Base-by-base conservation (phyloP, 441 rosid genomes). In the Gossypium gossypioides region DNA sequence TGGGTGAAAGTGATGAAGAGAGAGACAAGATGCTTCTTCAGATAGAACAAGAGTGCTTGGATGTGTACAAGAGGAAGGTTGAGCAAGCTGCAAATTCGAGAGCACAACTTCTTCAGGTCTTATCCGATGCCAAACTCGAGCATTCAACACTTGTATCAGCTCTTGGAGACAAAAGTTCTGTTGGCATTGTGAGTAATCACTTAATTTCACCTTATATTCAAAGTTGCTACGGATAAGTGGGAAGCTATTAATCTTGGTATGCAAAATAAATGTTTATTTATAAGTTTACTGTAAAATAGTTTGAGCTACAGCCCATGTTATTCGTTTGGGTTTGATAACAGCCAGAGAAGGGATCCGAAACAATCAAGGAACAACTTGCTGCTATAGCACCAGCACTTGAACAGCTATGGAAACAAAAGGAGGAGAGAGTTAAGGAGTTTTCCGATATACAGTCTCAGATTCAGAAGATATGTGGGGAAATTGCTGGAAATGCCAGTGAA, bases 11-110 rank as follows among this genome's bases (percentile, higher is more conserved):
- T 29, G 97, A 95, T 51, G 97, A 87, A 77, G 89, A 95, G 57
- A 80, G 98, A 66, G 92, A 95, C 84, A 89, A 83, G 83, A 73
- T 89, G 90, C 95, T 95, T 74, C 92, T 91, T 75, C 96, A 85
- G 84, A 87, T 95, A 71, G 99, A 92, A 81, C 91, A 88, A 63
- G 99, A 95, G 78, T 92, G 99, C 83, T 83, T 95, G 79, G 93
- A 87, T 75, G 98, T 95, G 61, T 95, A 95, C 79, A 91, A 91
- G 89, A 89, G 88, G 85, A 95, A 95, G 82, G 99, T 95, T 52
- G 97, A 88, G 83, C 90, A 66, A 81, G 96, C 98, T 64, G 87
- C 89, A 4, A 91, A 86, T 74, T 87, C 97, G 34, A 89, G 97
- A 82, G 96, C 93, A 1, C 83, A 89, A 76, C 97, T 95, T 81